These are phyloP conservation scores for Blastobotrys ciferrii DNA, from an alignment of 1,139 yeast genomes.

Conservation along the genomic window DNA sequence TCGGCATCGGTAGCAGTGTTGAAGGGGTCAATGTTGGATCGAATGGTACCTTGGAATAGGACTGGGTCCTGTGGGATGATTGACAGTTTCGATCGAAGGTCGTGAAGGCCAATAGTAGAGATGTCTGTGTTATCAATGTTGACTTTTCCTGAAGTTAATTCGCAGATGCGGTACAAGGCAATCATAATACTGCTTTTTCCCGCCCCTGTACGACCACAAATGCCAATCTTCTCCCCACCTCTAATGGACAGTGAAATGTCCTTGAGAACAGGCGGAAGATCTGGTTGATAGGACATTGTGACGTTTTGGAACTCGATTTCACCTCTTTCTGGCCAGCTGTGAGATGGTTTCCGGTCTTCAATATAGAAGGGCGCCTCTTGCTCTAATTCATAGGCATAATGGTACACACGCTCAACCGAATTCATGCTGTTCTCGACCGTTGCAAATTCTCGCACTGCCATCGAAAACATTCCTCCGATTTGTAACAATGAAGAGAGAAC, in stretches of 20 bases:
- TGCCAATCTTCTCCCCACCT: slow-evolving; percentile 64
- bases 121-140: slow-evolving; percentile 62
- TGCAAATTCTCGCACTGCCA: slow-evolving; percentile 50
- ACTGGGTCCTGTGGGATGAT: slow-evolving; percentile 83
- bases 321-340: slow-evolving; percentile 64
- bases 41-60: slow-evolving; percentile 61
- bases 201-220: slow-evolving; percentile 80
- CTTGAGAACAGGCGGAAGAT: slow-evolving; percentile 69
- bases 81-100: slow-evolving; percentile 58
- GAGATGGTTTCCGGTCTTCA: slow-evolving; percentile 59
- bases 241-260: slow-evolving; percentile 46
- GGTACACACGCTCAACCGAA: slow-evolving; percentile 75
- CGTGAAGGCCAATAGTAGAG: slow-evolving; percentile 52
- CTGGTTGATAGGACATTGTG: slow-evolving; percentile 68
- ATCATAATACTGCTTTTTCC: slow-evolving; percentile 71
- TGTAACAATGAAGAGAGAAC: slow-evolving; percentile 49
- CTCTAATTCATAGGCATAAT: slow-evolving; percentile 68
- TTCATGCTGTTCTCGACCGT: slow-evolving; percentile 81
- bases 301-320: slow-evolving; percentile 58
- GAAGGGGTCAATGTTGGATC: slow-evolving; percentile 70
- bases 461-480: slow-evolving; percentile 31
- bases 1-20: slow-evolving; percentile 49
- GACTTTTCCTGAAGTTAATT: slow-evolving; percentile 52
- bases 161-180: slow-evolving; percentile 61
- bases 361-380: slow-evolving; percentile 57